These are phyloP conservation scores for Candida ortonii DNA, from an alignment of 805 yeast genomes.

Conservation along the genomic window DNA sequence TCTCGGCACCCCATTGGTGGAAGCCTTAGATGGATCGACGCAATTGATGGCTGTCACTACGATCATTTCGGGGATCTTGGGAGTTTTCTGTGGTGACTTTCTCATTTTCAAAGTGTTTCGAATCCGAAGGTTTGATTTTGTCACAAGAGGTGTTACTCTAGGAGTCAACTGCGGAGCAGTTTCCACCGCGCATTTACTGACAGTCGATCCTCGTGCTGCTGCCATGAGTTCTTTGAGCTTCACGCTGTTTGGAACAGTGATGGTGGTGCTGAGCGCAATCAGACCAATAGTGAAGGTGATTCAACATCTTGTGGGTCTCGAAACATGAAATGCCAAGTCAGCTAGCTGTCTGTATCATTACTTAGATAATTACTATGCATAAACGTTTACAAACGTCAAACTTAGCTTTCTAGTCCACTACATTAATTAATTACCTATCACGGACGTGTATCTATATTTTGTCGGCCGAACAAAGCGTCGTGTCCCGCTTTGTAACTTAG, in stretches of 20 bases:
- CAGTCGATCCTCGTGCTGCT: slow-evolving; percentile 74
- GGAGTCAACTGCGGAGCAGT: slow-evolving; percentile 83
- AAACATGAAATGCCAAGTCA: too few species aligned
- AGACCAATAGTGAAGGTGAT: slow-evolving; percentile 49
- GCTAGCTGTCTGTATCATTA: too few species aligned
- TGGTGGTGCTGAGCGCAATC: slow-evolving; percentile 68
- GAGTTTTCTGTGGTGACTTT: slow-evolving; percentile 65
- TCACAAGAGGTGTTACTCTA: slow-evolving; percentile 71
- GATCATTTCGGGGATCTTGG: slow-evolving; percentile 70
- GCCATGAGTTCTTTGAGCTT: slow-evolving; percentile 73
- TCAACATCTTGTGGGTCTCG: slow-evolving; percentile 49
- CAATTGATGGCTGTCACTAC: slow-evolving; percentile 78
- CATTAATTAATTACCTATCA: too few species aligned
- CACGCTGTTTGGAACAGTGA: slow-evolving; percentile 66
- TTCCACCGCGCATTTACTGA: slow-evolving; percentile 71
- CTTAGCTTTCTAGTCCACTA: too few species aligned
- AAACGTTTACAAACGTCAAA: too few species aligned
- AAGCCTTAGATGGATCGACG: slow-evolving; percentile 64
- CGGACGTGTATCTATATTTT: too few species aligned
- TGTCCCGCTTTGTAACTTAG: too few species aligned
- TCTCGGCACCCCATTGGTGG: slow-evolving; percentile 69
- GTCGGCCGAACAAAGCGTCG: too few species aligned
- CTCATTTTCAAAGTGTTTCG: slow-evolving; percentile 42
- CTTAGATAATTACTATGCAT: too few species aligned
- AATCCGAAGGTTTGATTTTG: slow-evolving; percentile 60